Evolutionary conservation across 176 grass and related monocot species (phyloP), one percentile per base, ranked within the genome.

Genomic region (Neostapfia colusana): DNA sequence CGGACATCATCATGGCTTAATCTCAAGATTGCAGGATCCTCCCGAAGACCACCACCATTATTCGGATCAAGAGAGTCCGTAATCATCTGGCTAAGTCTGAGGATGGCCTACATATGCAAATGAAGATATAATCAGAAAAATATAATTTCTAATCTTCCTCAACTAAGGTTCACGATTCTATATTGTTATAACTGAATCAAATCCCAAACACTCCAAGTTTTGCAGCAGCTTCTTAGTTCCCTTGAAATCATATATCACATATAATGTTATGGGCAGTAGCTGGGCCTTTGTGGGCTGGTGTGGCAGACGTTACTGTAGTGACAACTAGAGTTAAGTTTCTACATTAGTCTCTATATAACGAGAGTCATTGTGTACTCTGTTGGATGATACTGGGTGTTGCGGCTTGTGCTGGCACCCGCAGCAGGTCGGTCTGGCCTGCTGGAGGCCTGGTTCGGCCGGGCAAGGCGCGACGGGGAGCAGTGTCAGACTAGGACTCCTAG

Each of bases 41-140:
- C 84, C 76, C 69, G 84, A 64, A 91, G 82, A 49, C 59, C 70
- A 75, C 70, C 77, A 77, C 40, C 79, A 82, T 53, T 83, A 81
- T 69, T 89, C n/a, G 87, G 84, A 78, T 79, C 89, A 57, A 80
- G 86, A 78, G 95, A 93, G 83, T 97, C 84, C 48, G 76, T 85
- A 78, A 97, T 83, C 86, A 90, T 91, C 31, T 93, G 81, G 85
- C 70, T 84, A 49, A 97, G 74, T 75, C 95, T 97, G 76, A 97
- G 80, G 51, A 97, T 70, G 67, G 95, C 95, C 95, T 97, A 68
- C 68, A 88, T 20, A 79, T 78, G 62, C 77, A 84, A 65, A 86
- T 25, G 31, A 50, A 50, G 36, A 81, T 42, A 86, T 79, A 65
- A 81, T 63, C 68, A 36, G 43, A 78, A 69, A 69, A 1, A n/a